A percentile compares a stretch with the other conserved stretches of the same genome.
Conservation (phyloP, 108 stramenopile genomes). For the Discostella stelligeroides region DNA sequence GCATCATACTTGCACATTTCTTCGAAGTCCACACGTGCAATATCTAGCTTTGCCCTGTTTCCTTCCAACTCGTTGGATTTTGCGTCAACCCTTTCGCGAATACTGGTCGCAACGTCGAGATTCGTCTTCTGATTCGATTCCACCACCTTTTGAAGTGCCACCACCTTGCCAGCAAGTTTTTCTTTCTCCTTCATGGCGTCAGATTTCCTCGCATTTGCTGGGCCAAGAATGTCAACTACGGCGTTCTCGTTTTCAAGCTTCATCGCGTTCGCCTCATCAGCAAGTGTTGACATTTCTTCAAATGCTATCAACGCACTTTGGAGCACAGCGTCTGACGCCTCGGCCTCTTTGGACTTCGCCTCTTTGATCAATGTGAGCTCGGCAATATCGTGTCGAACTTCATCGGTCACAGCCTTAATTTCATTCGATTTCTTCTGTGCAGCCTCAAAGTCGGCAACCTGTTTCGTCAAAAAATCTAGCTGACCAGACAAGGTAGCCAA, state of each 20-base stretch:
- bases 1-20: conserved; percentile 17
- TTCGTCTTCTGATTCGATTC: conserved; percentile 7
- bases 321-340: conserved; percentile 25
- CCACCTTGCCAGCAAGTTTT: conserved; percentile 33
- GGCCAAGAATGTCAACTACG: conserved; percentile 22
- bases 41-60: conserved; percentile 23
- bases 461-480: conserved; percentile 36
- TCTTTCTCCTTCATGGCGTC: conserved; percentile 52
- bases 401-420: conserved; percentile 31
- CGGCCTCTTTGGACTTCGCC: conserved; percentile 1
- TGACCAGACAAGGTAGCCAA: conserved; percentile 38
- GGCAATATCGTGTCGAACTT: conserved; percentile 24
- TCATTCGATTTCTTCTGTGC: conserved; percentile 28
- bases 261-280: conserved; percentile 12
- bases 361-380: conserved; percentile 22
- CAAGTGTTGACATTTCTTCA: conserved; percentile 18
- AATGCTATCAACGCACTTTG: conserved; percentile 12
- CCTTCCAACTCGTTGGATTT: conserved; percentile 28
- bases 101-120: conserved; percentile 4
- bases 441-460: conserved; percentile 45
- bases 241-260: conserved; percentile 36
- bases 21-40: conserved; percentile 13
- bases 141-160: conserved; percentile 27
- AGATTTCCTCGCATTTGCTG: conserved; percentile 27
- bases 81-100: conserved; percentile 2